Evolutionary conservation across 352 stramenopile genomes (phyloP), one percentile per base, ranked within the genome.

Genomic region (Chrysophaeum taylorii): DNA sequence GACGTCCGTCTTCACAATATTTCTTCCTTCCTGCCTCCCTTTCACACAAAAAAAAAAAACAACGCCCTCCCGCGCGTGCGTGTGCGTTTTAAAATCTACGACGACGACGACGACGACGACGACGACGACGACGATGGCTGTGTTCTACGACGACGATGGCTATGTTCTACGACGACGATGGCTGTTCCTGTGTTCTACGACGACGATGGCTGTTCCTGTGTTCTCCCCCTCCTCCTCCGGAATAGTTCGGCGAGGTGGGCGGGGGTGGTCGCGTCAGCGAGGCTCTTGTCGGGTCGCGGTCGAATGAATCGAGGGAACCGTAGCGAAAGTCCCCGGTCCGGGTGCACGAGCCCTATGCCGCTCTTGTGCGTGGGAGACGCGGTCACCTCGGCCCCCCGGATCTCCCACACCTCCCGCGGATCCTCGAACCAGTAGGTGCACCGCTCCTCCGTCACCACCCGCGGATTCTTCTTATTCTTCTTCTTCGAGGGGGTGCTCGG

Each of bases 281-380:
- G 79, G 15, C 79, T 76, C 75, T 95, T 95, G 76, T 95, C 89
- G 31, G 89, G 83, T 25, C 89, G 85, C 31, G 88, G 84, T 53
- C 87, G 86, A 68, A 95, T 85, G 75, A 93, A 94, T 15, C 88
- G 86, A 41, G 88, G 88, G 71, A 95, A 95, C 7, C 89, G 84
- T 61, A 95, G 76, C 4, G 85, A 90, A 62, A 94, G 90, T n/a
- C 89, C 88, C 66, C 91, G 92, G 36, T 91, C 83, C 37, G 82
- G 82, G 5, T 84, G 79, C 18, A 94, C 85, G 29, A 90, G 76
- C 0, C 87, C 88, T 36, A 90, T 87, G 0, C 82, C 88, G 14
- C 86, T 85, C 5, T 80, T 92, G 76, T 94, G 92, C 71, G 90
- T 90, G 4, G 87, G 87, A 29, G 87, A 94, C 37, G 94, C 89